Base-by-base conservation (phyloP, 768 basidiomycete genomes). In the Leccinum arenicola region DNA sequence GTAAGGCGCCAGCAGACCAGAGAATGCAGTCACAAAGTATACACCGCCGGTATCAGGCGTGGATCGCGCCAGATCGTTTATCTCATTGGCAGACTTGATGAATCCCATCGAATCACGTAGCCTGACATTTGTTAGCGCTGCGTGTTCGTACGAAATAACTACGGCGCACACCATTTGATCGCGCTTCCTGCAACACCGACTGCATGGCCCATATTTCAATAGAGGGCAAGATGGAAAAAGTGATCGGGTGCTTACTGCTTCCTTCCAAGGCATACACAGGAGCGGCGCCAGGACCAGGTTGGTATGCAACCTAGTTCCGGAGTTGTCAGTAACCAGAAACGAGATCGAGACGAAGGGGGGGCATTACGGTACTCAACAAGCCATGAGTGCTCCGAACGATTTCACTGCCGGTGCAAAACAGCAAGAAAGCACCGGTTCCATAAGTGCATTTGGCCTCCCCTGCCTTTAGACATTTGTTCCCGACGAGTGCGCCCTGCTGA, bases 361-460 rank as follows among this genome's bases (percentile, higher is more conserved):
- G 7, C 70, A 79, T 64, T 64, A 91, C 93, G 2, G 97, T 98
- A 65, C 89, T 93, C 67, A 99, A 75, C 58, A 99, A 74, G 4
- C 96, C 97, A 67, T 97, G 89, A 29, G 75, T 78, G 66, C 93
- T 96, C 70, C 88, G 80, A 23, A 98, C 89, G 43, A 93, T 87
- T 27, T 96, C 88, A 21, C 77, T 77, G 3, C 96, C 97, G 1
- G 97, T 98, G 76, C 91, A 92, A 81, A 97, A 98, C 29, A 99
- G 77, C 64, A 98, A 78, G 80, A 99, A 99, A 38, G 94, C 94
- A 31, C 97, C 96, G 2, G 96, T 98, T 25, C 96, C 96, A 66
- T 96, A 99, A 4, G 97, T 99, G 75, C 95, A 97, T 76, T 99
- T 99, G 3, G 95, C 96, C 72, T 98, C 91, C 17, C 96, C 96